Conservation (phyloP, 1,284 basidiomycete genomes). For the Nidula niveotomentosa region DNA sequence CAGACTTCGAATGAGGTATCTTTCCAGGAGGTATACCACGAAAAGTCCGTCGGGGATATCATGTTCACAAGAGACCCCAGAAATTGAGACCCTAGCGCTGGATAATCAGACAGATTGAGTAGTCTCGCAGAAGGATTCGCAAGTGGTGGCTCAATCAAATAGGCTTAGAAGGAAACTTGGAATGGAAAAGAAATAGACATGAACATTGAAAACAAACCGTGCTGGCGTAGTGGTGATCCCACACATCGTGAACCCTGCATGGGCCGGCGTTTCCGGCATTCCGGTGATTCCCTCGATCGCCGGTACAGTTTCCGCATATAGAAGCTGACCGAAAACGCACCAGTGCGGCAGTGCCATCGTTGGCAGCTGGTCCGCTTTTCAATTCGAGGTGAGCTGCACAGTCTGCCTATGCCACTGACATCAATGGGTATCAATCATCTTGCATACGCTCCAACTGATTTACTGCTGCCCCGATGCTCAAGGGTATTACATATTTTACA, state of each 20-base stretch:
- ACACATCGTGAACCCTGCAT: background rate
- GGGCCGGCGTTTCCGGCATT: slow-evolving; percentile 1
- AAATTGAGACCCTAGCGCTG: too few relatives aligned
- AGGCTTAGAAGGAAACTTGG: too few relatives aligned
- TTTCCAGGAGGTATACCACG: too few relatives aligned
- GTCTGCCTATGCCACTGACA: background rate
- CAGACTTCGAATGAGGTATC: too few relatives aligned
- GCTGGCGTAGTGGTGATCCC: background rate
- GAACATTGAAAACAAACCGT: background rate
- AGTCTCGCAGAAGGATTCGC: too few relatives aligned
- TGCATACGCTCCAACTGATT: background rate
- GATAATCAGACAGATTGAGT: too few relatives aligned
- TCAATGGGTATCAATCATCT: slow-evolving; percentile 1
- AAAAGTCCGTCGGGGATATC: too few relatives aligned
- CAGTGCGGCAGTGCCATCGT: background rate
- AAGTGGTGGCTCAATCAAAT: too few relatives aligned
- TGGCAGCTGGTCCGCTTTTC: background rate
- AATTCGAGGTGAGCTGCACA: background rate
- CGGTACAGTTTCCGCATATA: background rate
- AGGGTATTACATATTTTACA: background rate
- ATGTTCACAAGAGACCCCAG: too few relatives aligned
- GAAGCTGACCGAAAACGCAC: background rate
- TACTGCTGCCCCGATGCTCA: background rate
- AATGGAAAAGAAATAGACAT: too few relatives aligned
- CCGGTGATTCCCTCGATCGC: background rate